These are phyloP conservation scores for Metarhizium brunneum DNA, from an alignment of 2,329 filamentous ascomycete genomes.

Conservation along the genomic window DNA sequence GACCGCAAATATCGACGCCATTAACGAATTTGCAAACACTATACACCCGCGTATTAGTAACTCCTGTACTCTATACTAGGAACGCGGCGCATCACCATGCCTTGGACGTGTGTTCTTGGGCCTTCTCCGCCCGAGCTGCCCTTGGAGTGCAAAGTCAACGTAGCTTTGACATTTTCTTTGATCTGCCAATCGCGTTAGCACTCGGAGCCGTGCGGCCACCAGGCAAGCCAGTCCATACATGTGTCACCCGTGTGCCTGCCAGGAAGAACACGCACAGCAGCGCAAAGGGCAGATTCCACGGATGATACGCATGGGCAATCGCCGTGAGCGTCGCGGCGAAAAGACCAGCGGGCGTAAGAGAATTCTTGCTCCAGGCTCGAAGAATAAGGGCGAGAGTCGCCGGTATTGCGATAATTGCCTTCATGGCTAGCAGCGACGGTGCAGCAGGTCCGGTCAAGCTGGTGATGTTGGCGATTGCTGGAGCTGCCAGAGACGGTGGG, in stretches of 20 bases:
- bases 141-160: constrained; percentile 66
- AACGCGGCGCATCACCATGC: constrained; percentile 18
- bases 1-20: constrained; percentile 57
- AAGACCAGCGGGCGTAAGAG: constrained; percentile 70
- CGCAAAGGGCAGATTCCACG: constrained; percentile 85
- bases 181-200: constrained; percentile 41
- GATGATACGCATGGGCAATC: constrained; percentile 75
- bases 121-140: constrained; percentile 72
- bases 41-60: constrained; percentile 2
- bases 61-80: too few relatives aligned
- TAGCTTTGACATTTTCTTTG: constrained; percentile 79
- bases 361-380: constrained; percentile 62
- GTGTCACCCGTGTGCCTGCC: constrained; percentile 73
- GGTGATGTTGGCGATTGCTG: background rate
- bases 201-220: background rate
- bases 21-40: constrained; percentile 79
- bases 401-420: constrained; percentile 46
- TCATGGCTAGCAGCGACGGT: constrained; percentile 34
- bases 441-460: background rate
- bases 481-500: background rate
- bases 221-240: constrained; percentile 38
- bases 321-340: constrained; percentile 65
- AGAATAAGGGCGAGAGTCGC: constrained; percentile 52
- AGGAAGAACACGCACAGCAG: constrained; percentile 81
- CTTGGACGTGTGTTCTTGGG: constrained; percentile 75